These are phyloP conservation scores for Paramyrothecium roridum DNA, from an alignment of 2,329 filamentous ascomycete genomes.

Conservation along the genomic window DNA sequence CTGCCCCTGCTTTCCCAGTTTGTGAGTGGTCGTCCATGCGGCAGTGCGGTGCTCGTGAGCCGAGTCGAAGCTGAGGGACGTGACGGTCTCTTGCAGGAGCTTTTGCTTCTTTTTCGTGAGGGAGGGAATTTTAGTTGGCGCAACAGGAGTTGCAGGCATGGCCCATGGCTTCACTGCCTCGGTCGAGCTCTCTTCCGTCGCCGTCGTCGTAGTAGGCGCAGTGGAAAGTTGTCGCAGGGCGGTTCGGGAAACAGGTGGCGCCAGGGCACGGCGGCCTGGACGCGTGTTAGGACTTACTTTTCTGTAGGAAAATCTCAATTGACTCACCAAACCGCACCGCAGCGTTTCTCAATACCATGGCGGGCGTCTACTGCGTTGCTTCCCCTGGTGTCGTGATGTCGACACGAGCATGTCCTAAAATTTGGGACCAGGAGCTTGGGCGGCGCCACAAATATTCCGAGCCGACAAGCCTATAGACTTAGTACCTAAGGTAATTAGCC, in stretches of 20 bases:
- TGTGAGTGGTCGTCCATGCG: conserved; percentile 28
- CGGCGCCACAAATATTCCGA: conserved; percentile 15
- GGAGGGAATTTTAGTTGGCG: conserved; percentile 1
- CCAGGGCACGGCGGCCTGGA: conserved; percentile 52
- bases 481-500: too few relatives aligned
- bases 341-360: conserved; percentile 56
- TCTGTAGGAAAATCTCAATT: conserved; percentile 5
- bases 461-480: conserved; percentile 6
- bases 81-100: conserved; percentile 25
- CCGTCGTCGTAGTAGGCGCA: conserved; percentile 11
- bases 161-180: conserved; percentile 7
- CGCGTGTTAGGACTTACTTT: conserved; percentile 3
- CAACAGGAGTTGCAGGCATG: not conserved
- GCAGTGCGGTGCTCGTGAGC: conserved; percentile 27
- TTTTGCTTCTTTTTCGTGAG: conserved; percentile 29
- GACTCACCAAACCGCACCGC: conserved; percentile 52
- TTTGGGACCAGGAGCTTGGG: conserved; percentile 17
- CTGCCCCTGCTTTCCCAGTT: conserved; percentile 29
- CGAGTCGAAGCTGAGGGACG: conserved; percentile 30
- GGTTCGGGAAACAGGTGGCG: conserved; percentile 35
- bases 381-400: conserved; percentile 9
- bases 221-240: conserved; percentile 29
- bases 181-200: conserved; percentile 9
- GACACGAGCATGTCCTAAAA: conserved; percentile 19
- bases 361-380: conserved; percentile 20